Percentiles rank a stretch among this genome's conserved stretches.
Conservation (phyloP, 768 basidiomycete genomes). For the Amanita pallidorosea region DNA sequence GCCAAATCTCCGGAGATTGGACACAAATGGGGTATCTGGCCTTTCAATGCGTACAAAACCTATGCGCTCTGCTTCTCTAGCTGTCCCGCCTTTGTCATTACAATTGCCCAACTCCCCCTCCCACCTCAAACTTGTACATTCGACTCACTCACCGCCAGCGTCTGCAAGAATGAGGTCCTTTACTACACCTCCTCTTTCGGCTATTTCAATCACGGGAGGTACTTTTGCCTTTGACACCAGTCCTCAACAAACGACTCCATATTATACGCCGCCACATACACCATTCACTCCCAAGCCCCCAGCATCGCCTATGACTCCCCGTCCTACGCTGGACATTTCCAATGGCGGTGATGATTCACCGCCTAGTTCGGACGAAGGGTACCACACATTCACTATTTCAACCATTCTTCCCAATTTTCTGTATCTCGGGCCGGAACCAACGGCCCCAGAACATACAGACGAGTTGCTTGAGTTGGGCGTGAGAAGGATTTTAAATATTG, state of each 20-base stretch:
- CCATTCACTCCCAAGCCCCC: constrained; percentile 40
- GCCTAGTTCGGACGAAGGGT: constrained; percentile 48
- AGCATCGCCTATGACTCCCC: constrained; percentile 54
- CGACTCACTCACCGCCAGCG: constrained; percentile 45
- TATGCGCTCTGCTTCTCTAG: constrained; percentile 46
- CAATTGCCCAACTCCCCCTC: constrained; percentile 41
- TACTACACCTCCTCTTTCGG: not conserved
- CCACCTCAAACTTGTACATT: constrained; percentile 48
- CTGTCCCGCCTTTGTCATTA: constrained; percentile 33
- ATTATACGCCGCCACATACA: constrained; percentile 44
- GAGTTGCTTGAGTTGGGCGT: constrained; percentile 70
- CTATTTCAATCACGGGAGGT: not conserved
- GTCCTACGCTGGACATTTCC: constrained; percentile 38
- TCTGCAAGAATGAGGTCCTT: constrained; percentile 28
- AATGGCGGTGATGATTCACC: constrained; percentile 23
- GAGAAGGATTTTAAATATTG: constrained; percentile 83
- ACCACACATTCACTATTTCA: constrained; percentile 70
- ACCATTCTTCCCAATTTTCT: constrained; percentile 88
- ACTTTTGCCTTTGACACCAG: not conserved
- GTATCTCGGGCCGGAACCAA: constrained; percentile 85
- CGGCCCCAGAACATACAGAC: constrained; percentile 60
- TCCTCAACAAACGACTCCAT: constrained; percentile 34
- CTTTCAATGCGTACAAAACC: constrained; percentile 53
- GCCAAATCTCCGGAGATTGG: constrained; percentile 49
- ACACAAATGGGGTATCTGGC: constrained; percentile 52